Percentiles rank a stretch among this genome's conserved stretches.
Conservation (phyloP, 108 stramenopile genomes). For the Skeletonema marinoi region DNA sequence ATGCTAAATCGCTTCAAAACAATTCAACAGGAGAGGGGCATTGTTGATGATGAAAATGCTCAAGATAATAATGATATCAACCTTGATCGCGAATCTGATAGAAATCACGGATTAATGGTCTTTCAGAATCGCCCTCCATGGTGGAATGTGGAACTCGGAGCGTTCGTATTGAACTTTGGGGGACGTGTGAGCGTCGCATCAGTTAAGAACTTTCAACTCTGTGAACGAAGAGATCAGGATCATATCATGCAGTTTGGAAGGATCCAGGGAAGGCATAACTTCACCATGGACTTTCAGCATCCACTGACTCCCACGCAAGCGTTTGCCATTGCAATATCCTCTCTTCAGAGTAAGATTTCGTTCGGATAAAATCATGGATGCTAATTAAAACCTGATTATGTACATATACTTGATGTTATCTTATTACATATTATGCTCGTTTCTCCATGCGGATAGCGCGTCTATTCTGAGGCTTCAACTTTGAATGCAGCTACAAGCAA, state of each 20-base stretch:
- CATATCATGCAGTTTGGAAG: conserved; percentile 88
- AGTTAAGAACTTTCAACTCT: conserved; percentile 90
- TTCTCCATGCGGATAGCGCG: too few species aligned
- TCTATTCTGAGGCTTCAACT: too few species aligned
- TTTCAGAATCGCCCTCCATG: conserved; percentile 88
- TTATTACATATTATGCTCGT: too few species aligned
- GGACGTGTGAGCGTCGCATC: conserved; percentile 88
- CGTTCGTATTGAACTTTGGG: conserved; percentile 90
- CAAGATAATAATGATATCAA: background rate
- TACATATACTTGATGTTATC: too few species aligned
- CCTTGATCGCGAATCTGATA: conserved; percentile 24
- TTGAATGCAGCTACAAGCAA: too few species aligned
- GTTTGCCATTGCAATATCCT: conserved; percentile 89
- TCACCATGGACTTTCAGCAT: conserved; percentile 90
- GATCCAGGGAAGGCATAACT: conserved; percentile 84
- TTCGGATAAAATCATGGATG: conserved; percentile 54
- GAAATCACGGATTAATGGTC: conserved; percentile 67
- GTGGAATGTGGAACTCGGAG: conserved; percentile 88
- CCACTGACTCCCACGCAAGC: conserved; percentile 88
- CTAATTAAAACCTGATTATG: too few species aligned
- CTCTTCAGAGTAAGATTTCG: conserved; percentile 86
- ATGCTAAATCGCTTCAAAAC: conserved; percentile 77
- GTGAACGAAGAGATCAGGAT: conserved; percentile 77
- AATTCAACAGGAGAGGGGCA: conserved; percentile 51
- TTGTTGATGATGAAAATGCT: conserved; percentile 14